phyloP scores from a whole-genome alignment of 176 grass and related monocot species.

The Poa pratensis region DNA sequence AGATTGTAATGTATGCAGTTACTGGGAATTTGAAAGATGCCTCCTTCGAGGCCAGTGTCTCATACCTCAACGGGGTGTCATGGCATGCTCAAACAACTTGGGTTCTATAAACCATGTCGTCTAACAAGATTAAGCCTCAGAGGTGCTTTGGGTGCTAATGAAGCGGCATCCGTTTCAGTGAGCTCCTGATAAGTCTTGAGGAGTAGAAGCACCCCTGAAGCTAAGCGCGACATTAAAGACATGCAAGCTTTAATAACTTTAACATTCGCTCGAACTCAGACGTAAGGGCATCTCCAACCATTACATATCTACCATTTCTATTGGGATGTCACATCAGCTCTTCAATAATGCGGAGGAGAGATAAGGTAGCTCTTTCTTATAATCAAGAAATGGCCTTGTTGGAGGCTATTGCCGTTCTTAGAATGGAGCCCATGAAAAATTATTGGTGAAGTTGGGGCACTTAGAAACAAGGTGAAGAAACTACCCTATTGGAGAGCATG shows the following conservation, averaged over 20 bases:
- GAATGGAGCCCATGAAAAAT: background rate
- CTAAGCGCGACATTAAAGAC: background rate
- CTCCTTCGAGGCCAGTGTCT: background rate
- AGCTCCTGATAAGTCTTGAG: constrained; percentile 1
- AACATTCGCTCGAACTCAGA: background rate
- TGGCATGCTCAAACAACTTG: too few species aligned
- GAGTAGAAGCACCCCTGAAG: background rate
- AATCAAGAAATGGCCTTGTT: background rate
- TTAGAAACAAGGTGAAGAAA: background rate
- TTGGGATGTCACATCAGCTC: background rate
- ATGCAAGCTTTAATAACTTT: background rate
- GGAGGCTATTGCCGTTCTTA: background rate
- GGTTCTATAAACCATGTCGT: background rate
- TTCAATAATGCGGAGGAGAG: background rate
- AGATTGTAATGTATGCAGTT: constrained; percentile 6
- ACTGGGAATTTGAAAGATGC: constrained; percentile 1
- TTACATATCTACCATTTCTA: background rate
- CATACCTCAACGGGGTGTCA: background rate
- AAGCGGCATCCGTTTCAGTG: background rate
- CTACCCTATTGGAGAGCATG: background rate
- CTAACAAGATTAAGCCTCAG: background rate
- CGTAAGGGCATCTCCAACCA: background rate
- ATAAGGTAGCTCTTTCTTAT: background rate
- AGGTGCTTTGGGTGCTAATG: background rate
- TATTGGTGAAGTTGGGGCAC: background rate